Evolutionary conservation across 371 early-diverging fungal species (phyloP).

Genomic region (Mucor indicus): DNA sequence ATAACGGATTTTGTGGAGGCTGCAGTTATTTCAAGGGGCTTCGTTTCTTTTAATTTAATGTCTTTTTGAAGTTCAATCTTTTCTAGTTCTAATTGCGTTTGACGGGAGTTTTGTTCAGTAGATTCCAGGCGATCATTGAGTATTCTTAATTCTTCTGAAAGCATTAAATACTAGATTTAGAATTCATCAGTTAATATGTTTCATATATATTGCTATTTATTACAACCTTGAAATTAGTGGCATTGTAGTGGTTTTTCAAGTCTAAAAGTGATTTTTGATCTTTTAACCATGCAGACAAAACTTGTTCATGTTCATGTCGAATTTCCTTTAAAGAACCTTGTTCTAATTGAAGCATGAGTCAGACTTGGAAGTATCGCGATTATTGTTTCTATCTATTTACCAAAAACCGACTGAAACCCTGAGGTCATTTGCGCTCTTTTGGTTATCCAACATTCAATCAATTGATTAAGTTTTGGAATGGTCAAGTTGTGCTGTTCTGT

Average conservation of each 20-base stretch:
- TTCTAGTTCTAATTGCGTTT: constrained; percentile 12
- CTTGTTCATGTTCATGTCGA: constrained; percentile 6
- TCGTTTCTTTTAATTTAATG: constrained; percentile 3
- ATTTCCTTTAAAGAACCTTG: constrained; percentile 13
- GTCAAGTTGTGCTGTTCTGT: constrained; percentile 10
- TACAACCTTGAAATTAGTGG: constrained; percentile 16
- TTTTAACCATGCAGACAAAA: constrained; percentile 8
- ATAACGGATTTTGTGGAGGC: background rate
- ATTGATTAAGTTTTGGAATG: constrained; percentile 15
- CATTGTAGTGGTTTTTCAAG: constrained; percentile 7
- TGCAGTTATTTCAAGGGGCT: background rate
- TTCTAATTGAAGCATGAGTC: background rate
- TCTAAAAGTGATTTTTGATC: constrained; percentile 11
- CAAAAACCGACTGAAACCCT: constrained; percentile 15
- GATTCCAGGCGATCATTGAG: constrained; percentile 9
- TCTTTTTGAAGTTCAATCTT: constrained; percentile 1
- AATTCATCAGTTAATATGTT: background rate
- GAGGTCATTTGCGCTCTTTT: constrained; percentile 15
- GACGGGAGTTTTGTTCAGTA: constrained; percentile 10
- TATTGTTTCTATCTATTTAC: constrained; percentile 1
- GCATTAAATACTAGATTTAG: constrained; percentile 11
- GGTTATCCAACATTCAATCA: constrained; percentile 15
- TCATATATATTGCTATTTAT: background rate
- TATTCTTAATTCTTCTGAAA: constrained; percentile 19
- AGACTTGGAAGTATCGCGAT: no score